Conservation (phyloP, 495 filamentous ascomycete species). For the Hypoxylon fragiforme region DNA sequence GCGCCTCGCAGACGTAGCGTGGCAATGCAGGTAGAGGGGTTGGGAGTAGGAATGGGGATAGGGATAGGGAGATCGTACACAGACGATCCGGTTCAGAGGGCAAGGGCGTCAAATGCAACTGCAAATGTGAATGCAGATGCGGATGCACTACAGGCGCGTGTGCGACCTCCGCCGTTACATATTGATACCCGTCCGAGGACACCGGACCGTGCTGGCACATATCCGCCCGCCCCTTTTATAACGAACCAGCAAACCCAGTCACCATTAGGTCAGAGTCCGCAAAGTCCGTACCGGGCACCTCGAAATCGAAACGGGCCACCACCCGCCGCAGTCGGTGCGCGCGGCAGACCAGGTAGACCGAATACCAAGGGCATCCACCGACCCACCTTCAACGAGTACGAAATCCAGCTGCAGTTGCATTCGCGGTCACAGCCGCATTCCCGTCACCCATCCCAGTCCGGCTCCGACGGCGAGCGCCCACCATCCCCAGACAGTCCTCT, state of each 20-base stretch:
- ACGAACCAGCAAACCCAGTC: slow-evolving; percentile 17
- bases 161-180: slow-evolving; percentile 35
- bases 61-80: slow-evolving; percentile 25
- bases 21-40: slow-evolving; percentile 51
- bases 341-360: slow-evolving; percentile 5
- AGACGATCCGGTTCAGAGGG: slow-evolving; percentile 7
- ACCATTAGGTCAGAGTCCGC: slow-evolving; percentile 17
- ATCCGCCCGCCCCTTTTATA: slow-evolving; percentile 22
- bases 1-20: slow-evolving; percentile 43
- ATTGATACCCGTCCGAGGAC: slow-evolving; percentile 21
- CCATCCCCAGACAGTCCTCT: slow-evolving; percentile 36
- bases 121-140: slow-evolving; percentile 8
- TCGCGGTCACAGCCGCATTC: slow-evolving; percentile 4
- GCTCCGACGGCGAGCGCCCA: slow-evolving; percentile 24
- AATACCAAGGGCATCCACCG: slow-evolving; percentile 20
- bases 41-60: too few relatives aligned
- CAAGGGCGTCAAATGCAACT: slow-evolving; percentile 23
- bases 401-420: slow-evolving; percentile 6
- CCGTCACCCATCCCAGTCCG: slow-evolving; percentile 22
- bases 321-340: slow-evolving; percentile 20
- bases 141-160: too few relatives aligned
- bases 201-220: slow-evolving; percentile 26
- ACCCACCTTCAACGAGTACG: slow-evolving; percentile 23
- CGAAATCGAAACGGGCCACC: slow-evolving; percentile 19
- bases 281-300: slow-evolving; percentile 8